Percentiles rank a stretch among this genome's conserved stretches.
phyloP scores from a whole-genome alignment of 768 basidiomycete genomes.

The Multifurca ochricompacta region DNA sequence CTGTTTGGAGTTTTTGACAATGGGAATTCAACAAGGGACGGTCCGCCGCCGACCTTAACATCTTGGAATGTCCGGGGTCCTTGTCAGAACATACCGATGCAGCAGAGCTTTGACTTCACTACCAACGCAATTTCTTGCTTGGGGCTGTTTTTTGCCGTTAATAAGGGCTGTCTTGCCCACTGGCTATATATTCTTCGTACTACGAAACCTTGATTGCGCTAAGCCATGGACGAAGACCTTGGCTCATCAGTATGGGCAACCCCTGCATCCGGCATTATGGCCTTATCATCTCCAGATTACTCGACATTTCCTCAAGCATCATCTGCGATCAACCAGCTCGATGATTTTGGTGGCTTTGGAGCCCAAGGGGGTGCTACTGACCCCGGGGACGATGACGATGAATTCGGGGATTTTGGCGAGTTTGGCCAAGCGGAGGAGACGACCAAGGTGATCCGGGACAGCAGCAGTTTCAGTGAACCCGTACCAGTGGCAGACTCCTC shows the following conservation, averaged over 20 bases:
- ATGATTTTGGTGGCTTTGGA: slow-evolving; percentile 54
- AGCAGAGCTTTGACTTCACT: not conserved
- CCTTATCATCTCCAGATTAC: slow-evolving; percentile 13
- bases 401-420: slow-evolving; percentile 84
- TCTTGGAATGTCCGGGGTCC: slow-evolving; percentile 16
- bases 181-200: not conserved
- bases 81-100: not conserved
- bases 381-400: slow-evolving; percentile 49
- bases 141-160: not conserved
- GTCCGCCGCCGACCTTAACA: not conserved
- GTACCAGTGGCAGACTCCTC: slow-evolving; percentile 37
- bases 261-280: slow-evolving; percentile 23
- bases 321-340: slow-evolving; percentile 29
- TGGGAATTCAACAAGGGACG: too few species aligned
- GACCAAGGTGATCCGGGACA: slow-evolving; percentile 31
- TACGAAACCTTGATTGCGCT: not conserved
- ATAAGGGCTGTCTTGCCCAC: not conserved
- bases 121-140: not conserved
- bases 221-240: slow-evolving; percentile 62
- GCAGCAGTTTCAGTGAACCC: slow-evolving; percentile 32
- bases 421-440: slow-evolving; percentile 56
- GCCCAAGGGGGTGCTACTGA: slow-evolving; percentile 35
- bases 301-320: slow-evolving; percentile 20
- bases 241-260: slow-evolving; percentile 69
- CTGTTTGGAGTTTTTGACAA: too few species aligned